These are phyloP conservation scores for Epithele typhae DNA, from an alignment of 768 basidiomycete species.

Conservation along the genomic window DNA sequence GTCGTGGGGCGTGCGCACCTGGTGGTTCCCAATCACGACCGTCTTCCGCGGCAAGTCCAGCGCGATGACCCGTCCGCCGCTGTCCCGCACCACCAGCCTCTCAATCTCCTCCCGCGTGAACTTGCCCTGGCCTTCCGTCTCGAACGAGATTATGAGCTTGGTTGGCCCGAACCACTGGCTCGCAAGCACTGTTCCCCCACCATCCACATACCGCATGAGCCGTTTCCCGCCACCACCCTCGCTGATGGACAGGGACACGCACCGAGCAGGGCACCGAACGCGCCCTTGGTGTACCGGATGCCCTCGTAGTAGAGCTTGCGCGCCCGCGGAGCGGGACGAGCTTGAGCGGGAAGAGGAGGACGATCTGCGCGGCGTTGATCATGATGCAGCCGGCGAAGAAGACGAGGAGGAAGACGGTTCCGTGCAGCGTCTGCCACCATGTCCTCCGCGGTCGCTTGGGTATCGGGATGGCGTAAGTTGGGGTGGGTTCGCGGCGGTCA, in stretches of 20 bases:
- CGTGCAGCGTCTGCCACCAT: slow-evolving; percentile 49
- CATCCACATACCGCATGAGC: not conserved
- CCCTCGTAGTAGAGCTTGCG: slow-evolving; percentile 59
- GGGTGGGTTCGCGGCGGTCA: slow-evolving; percentile 7
- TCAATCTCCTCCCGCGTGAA: slow-evolving; percentile 59
- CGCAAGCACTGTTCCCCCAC: slow-evolving; percentile 75
- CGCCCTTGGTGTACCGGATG: slow-evolving; percentile 77
- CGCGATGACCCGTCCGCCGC: slow-evolving; percentile 48
- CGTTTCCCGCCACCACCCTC: not conserved
- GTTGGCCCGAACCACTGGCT: slow-evolving; percentile 83
- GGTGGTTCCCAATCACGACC: slow-evolving; percentile 90
- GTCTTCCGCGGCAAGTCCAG: slow-evolving; percentile 75
- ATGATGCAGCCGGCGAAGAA: slow-evolving; percentile 65
- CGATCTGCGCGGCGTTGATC: slow-evolving; percentile 70
- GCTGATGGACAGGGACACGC: slow-evolving; percentile 19
- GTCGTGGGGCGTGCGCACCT: slow-evolving; percentile 42
- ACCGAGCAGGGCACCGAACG: slow-evolving; percentile 76
- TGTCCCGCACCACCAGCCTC: slow-evolving; percentile 50
- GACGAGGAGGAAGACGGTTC: slow-evolving; percentile 46
- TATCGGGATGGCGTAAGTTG: slow-evolving; percentile 46
- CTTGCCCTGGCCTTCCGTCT: slow-evolving; percentile 60
- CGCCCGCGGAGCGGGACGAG: slow-evolving; percentile 56
- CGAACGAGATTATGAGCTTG: slow-evolving; percentile 65
- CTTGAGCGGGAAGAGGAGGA: slow-evolving; percentile 63
- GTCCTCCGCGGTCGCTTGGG: slow-evolving; percentile 45